Base-by-base conservation (phyloP, 2,329 filamentous ascomycete genomes). In the Teratosphaeria viscida region DNA sequence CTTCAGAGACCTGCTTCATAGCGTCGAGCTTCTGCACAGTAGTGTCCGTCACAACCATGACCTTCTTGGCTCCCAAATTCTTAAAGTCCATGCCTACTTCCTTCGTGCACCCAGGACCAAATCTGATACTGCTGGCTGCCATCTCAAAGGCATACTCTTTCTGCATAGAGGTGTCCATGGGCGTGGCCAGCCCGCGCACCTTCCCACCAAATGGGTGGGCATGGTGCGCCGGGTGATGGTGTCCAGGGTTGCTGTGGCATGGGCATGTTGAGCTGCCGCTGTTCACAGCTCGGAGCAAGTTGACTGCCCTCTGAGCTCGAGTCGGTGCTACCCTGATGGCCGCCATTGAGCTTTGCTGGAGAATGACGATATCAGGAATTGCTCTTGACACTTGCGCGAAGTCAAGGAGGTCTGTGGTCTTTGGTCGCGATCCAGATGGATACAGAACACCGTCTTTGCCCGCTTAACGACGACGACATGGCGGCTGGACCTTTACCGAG, bases 131-230 rank as follows among this genome's bases (percentile, higher is more conserved):
- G 1, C 90, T 95, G 1, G 94, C 91, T 0, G 94, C 94, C 92
- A 99, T 95, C 74, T 99, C 94, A 72, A 99, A 99, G 14, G 94
- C 94, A 77, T 99, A 99, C 74, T 99, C 94, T 73, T 95, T 96
- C 70, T 91, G 83, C 64, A 85, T 82, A 2, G 83, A 81, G 8
- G 81, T 76, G 68, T 90, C 86, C 32, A 88, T 77, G 0, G 92
- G 90, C 0, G 90, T 92, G n/a, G 90, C 91, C 61, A 92, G 76
- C 61, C 61, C 64, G 10, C 70, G 82, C 78, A 49, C 83, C 76
- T 49, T 80, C 26, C 70, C 70, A 16, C 80, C 47, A 81, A 81
- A 75, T 82, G 81, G 66, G 79, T 79, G 71, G 52, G 80, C 71
- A 57, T 71, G 68, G 60, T 79, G 62, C 32, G 63, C 62, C 67